Percentiles rank a stretch among this genome's conserved stretches.
These are phyloP conservation scores for Ceratocystis smalleyi DNA, from an alignment of 2,329 filamentous ascomycete species.

Conservation along the genomic window DNA sequence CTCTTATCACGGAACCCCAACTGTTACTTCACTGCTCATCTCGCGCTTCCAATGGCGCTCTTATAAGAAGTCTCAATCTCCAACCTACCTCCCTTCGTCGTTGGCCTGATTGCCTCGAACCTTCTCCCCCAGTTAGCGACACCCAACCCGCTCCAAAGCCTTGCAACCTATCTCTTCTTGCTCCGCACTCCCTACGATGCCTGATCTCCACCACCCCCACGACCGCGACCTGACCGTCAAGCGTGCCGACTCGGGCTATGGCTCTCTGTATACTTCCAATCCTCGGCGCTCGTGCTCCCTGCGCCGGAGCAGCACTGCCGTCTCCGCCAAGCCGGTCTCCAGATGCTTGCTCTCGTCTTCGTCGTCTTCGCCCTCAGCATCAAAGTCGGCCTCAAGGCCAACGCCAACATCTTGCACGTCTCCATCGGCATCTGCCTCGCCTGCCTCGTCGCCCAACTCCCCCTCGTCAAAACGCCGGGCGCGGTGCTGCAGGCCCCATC, in stretches of 20 bases:
- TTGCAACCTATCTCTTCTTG: not conserved
- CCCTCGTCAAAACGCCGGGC: constrained; percentile 18
- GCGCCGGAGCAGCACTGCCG: constrained; percentile 22
- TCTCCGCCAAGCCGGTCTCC: constrained; percentile 16
- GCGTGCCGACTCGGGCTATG: constrained; percentile 44
- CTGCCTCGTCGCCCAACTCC: constrained; percentile 29
- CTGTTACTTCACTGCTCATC: not conserved
- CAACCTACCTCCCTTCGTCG: not conserved
- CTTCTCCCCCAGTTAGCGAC: not conserved
- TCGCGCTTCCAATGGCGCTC: not conserved
- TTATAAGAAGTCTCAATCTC: not conserved
- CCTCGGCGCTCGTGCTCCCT: constrained; percentile 26
- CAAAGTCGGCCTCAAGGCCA: not conserved
- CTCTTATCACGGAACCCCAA: not conserved
- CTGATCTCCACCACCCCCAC: not conserved
- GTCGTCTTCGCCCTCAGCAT: not conserved
- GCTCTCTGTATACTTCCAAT: constrained; percentile 31
- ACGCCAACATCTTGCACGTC: constrained; percentile 16
- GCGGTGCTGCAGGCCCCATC: constrained; percentile 18
- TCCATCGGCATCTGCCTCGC: constrained; percentile 21
- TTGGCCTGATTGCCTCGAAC: not conserved
- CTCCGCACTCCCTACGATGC: not conserved
- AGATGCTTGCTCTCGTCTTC: not conserved
- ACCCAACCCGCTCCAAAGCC: not conserved
- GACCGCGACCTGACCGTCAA: constrained; percentile 30